phyloP scores from a whole-genome alignment of 495 filamentous ascomycete genomes.

The Neurospora intermedia region DNA sequence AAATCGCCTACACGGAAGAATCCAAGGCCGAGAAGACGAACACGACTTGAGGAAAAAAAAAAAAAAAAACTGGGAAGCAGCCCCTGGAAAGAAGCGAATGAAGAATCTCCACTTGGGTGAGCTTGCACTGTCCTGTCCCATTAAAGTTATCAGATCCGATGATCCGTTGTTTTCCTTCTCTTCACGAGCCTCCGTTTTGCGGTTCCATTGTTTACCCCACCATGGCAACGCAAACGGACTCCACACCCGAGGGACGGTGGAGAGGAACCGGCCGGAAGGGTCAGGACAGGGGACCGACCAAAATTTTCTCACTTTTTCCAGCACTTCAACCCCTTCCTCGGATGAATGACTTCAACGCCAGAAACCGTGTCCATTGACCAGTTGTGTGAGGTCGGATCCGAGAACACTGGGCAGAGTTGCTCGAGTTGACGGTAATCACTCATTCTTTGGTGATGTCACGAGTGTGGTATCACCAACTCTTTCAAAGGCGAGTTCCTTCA shows the following conservation, averaged over 20 bases:
- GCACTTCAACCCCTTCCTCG: not conserved
- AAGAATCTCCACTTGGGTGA: not conserved
- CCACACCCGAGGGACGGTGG: not conserved
- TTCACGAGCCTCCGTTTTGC: not conserved
- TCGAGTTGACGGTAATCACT: not conserved
- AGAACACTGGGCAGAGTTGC: not conserved
- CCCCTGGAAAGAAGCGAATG: not conserved
- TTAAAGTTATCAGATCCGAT: slow-evolving; percentile 14
- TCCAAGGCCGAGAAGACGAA: not conserved
- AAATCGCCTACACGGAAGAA: not conserved
- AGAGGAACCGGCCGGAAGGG: not conserved
- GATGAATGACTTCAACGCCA: not conserved
- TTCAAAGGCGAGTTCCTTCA: too few species aligned
- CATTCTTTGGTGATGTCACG: not conserved
- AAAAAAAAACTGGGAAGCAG: not conserved
- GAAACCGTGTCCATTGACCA: not conserved
- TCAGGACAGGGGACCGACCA: not conserved
- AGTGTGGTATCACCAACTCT: not conserved
- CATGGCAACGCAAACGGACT: not conserved
- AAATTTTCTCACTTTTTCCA: not conserved
- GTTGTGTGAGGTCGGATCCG: not conserved
- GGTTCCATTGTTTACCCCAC: not conserved
- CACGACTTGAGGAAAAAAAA: not conserved
- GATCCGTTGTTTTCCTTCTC: not conserved
- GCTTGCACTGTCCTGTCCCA: not conserved